A percentile compares a stretch with the other conserved stretches of the same genome.
phyloP scores from a whole-genome alignment of 768 basidiomycete species.

The Mycena filopes region DNA sequence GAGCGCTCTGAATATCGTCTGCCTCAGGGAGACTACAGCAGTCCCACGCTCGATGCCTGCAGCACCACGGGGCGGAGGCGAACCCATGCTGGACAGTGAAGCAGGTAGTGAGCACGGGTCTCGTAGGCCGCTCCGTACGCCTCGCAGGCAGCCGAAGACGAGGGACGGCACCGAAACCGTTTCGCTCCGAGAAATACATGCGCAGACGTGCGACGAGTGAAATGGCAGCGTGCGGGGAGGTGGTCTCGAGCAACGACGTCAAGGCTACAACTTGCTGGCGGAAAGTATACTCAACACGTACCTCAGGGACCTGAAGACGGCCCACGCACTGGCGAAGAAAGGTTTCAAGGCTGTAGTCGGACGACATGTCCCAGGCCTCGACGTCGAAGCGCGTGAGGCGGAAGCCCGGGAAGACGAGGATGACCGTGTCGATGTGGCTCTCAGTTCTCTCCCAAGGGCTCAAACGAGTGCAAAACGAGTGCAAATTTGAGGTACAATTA shows the following conservation, averaged over 20 bases:
- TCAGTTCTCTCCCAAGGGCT: conserved; percentile 30
- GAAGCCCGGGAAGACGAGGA: conserved; percentile 45
- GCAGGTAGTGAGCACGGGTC: too few species aligned
- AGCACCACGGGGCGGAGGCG: too few species aligned
- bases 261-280: conserved; percentile 47
- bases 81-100: too few species aligned
- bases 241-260: conserved; percentile 42
- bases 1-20: too few species aligned
- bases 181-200: too few species aligned
- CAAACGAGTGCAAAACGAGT: conserved; percentile 1
- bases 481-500: too few species aligned
- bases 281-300: conserved; percentile 33
- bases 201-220: too few species aligned
- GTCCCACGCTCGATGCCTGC: too few species aligned
- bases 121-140: too few species aligned
- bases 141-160: too few species aligned
- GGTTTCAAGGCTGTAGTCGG: conserved; percentile 40
- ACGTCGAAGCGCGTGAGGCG: conserved; percentile 49
- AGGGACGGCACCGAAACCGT: too few species aligned
- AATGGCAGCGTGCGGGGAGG: conserved; percentile 46
- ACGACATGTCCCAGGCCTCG: conserved; percentile 51
- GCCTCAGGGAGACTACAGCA: too few species aligned
- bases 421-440: conserved; percentile 41
- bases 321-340: conserved; percentile 53
- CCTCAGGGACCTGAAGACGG: conserved; percentile 50